Percentiles rank a stretch among this genome's conserved stretches.
Conservation (phyloP, 2,329 filamentous ascomycete species). For the Shiraia bambusicola region DNA sequence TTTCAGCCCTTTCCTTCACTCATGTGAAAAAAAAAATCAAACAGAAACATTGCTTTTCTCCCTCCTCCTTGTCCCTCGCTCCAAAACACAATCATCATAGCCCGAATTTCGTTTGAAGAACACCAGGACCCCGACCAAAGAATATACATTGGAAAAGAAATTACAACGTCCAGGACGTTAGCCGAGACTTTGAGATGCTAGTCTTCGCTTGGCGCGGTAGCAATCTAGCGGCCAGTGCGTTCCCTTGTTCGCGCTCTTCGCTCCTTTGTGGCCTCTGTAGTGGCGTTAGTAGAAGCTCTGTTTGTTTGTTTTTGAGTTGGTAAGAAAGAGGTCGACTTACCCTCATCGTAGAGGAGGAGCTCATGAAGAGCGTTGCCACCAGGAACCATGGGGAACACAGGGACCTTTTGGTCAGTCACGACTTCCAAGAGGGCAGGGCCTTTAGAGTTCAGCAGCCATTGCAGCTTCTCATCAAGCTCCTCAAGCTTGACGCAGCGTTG, state of each 20-base stretch:
- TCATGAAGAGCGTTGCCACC: constrained; percentile 85
- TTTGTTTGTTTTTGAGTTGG: background rate
- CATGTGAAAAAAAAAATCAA: too few species aligned
- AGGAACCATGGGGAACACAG: constrained; percentile 97
- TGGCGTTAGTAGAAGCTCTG: constrained; percentile 17
- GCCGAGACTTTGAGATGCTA: background rate
- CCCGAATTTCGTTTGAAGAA: too few species aligned
- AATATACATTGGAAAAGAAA: constrained; percentile 5
- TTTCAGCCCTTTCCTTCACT: too few species aligned
- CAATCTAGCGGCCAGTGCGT: constrained; percentile 33
- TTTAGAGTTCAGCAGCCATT: constrained; percentile 81
- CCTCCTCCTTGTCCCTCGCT: too few species aligned
- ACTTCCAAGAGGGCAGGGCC: constrained; percentile 94
- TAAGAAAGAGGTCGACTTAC: constrained; percentile 49
- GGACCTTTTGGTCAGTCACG: constrained; percentile 83
- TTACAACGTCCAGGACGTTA: background rate
- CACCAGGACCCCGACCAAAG: background rate
- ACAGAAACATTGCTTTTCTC: too few species aligned
- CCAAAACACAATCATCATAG: too few species aligned
- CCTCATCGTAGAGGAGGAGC: constrained; percentile 84
- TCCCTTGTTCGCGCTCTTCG: constrained; percentile 35
- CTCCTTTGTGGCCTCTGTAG: constrained; percentile 24
- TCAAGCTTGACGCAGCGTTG: constrained; percentile 71
- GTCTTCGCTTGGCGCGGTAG: constrained; percentile 4
- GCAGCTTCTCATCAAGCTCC: constrained; percentile 74